Base-by-base conservation (phyloP, 495 filamentous ascomycete species). In the Jackrogersella multiformis region DNA sequence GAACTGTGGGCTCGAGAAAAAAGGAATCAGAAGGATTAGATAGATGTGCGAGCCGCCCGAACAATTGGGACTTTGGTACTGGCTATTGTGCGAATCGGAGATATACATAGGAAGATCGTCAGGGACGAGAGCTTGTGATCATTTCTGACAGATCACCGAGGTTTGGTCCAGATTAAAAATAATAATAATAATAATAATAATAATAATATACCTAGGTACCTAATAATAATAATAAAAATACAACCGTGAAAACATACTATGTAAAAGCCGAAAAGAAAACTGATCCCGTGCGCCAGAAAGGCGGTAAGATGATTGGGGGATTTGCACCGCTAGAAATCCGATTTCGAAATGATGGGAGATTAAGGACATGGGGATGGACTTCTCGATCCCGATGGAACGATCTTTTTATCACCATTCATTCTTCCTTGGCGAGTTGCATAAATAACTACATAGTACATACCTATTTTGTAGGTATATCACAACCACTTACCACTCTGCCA, bases 291-390 rank as follows among this genome's bases (percentile, higher is more conserved):
- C 9, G 45, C 13, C 5, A 24, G 45, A 30, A 46, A n/a, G 16
- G 0, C 30, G 10, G 32, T 6, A 16, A 44, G 41, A 20, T 49
- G 56, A 51, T 42, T 38, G 42, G 34, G 20, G 20, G 48, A 6
- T 6, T 32, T 23, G 36, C 28, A 18, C 20, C 54, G 36, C 36
- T 32, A 21, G 44, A 35, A 69, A 69, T 69, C 42, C 66, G 49
- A 69, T 69, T 38, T 61, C 41, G 60, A 65, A 34, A 61, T 35
- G 32, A 69, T 69, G 66, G 66, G 66, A 69, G 64, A 58, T 49
- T 24, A 51, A 23, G 24, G 35, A 16, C 54, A 49, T 41, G 20
- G 15, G 41, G 39, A 49, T 58, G 55, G 23, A 20, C 21, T 69
- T 64, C 28, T 65, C 42, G 49, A 69, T 64, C 66, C 56, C 66